Conservation (phyloP, 352 stramenopile species). For the Pythium coloratum region DNA sequence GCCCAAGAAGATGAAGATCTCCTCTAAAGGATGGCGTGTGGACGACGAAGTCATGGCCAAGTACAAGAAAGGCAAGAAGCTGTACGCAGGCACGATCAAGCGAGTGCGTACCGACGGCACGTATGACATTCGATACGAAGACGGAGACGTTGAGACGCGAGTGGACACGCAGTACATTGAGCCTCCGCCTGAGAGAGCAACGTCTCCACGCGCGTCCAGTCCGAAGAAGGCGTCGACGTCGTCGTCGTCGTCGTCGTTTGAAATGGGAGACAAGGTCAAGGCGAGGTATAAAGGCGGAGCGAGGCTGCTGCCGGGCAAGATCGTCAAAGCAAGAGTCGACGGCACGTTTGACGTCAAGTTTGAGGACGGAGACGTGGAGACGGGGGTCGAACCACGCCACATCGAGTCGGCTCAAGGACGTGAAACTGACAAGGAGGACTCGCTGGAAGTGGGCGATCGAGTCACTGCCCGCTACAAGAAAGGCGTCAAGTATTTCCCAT, state of each 20-base stretch:
- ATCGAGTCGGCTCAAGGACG: constrained; percentile 4
- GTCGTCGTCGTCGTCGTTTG: constrained; percentile 1
- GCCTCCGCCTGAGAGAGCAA: not conserved
- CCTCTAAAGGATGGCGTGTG: constrained; percentile 19
- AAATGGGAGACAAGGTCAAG: constrained; percentile 38
- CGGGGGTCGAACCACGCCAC: constrained; percentile 20
- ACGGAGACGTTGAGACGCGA: constrained; percentile 41
- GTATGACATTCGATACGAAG: constrained; percentile 68
- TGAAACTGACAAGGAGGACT: constrained; percentile 5
- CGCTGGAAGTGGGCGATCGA: constrained; percentile 27
- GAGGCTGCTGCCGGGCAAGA: constrained; percentile 50
- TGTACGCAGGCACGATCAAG: constrained; percentile 63
- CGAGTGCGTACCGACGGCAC: constrained; percentile 59
- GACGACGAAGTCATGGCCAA: constrained; percentile 50
- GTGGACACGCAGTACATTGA: constrained; percentile 20
- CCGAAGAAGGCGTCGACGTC: constrained; percentile 2
- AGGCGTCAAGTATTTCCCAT: constrained; percentile 43
- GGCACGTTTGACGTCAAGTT: constrained; percentile 72
- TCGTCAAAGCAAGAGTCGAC: constrained; percentile 49
- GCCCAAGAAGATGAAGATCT: constrained; percentile 1
- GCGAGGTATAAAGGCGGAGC: constrained; percentile 52
- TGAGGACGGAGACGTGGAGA: constrained; percentile 57
- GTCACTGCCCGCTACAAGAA: constrained; percentile 54
- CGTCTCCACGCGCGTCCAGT: not conserved
- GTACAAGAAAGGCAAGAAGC: constrained; percentile 72